phyloP scores from a whole-genome alignment of 768 basidiomycete species.

The Lentinula lateritia region DNA sequence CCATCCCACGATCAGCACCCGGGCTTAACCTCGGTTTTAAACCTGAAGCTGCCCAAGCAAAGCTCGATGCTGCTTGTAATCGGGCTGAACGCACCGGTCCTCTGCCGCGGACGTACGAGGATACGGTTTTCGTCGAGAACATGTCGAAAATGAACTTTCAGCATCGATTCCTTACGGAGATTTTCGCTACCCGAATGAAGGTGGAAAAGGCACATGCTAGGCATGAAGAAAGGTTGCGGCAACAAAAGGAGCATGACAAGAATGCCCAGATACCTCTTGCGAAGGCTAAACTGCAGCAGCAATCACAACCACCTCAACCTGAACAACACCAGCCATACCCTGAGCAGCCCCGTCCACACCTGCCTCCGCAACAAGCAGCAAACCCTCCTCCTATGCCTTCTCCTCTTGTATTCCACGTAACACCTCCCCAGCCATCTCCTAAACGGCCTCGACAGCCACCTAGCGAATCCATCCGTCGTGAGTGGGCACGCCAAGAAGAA shows the following conservation, averaged over 20 bases:
- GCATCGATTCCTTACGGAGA: neutral
- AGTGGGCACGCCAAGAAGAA: neutral
- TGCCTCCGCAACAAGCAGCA: too few species aligned
- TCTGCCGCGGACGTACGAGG: neutral
- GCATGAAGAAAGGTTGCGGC: neutral
- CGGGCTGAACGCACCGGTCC: neutral
- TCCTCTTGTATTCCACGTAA: too few species aligned
- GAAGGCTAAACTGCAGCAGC: neutral
- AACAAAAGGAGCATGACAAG: neutral
- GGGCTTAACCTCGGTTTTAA: neutral
- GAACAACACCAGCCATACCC: neutral
- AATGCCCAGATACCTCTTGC: neutral
- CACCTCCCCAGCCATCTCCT: neutral
- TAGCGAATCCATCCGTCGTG: neutral
- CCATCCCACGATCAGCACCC: neutral
- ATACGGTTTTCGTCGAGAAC: neutral
- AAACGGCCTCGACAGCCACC: neutral
- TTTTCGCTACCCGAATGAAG: neutral
- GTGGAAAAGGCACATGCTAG: neutral
- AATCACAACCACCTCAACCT: too few species aligned
- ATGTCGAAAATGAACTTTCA: neutral
- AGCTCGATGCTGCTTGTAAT: neutral
- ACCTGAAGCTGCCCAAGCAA: neutral
- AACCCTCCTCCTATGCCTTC: too few species aligned
- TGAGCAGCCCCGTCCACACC: neutral